These are phyloP conservation scores for Spizellomyces sp. DNA, from an alignment of 192 early-diverging fungal species.

Conservation along the genomic window DNA sequence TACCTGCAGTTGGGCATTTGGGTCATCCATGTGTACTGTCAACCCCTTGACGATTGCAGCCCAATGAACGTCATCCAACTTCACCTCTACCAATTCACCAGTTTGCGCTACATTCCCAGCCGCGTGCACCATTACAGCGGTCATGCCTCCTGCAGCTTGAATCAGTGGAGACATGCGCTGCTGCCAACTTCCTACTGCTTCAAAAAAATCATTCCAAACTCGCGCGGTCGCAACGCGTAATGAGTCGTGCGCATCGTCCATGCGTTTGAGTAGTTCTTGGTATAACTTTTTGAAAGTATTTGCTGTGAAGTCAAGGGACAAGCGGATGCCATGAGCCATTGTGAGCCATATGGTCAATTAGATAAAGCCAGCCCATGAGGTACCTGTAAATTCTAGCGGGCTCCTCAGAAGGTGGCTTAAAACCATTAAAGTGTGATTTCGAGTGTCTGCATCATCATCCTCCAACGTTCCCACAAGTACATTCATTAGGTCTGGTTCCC, in stretches of 20 bases:
- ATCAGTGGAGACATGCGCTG: conserved; percentile 16
- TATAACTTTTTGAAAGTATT: conserved; percentile 50
- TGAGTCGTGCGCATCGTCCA: conserved; percentile 59
- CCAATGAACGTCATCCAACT: conserved; percentile 56
- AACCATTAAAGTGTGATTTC: conserved; percentile 33
- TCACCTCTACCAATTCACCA: conserved; percentile 40
- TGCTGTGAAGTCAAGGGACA: conserved; percentile 18
- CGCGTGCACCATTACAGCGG: conserved; percentile 19
- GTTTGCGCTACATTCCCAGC: conserved; percentile 2
- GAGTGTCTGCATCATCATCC: conserved; percentile 42
- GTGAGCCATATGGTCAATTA: conserved; percentile 2
- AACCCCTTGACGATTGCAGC: conserved; percentile 53
- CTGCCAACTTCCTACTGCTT: conserved; percentile 24
- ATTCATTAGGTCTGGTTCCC: conserved; percentile 30
- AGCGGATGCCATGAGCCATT: background rate
- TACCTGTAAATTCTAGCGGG: background rate
- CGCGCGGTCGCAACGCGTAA: conserved; percentile 43
- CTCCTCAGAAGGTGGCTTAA: no score
- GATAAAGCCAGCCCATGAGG: background rate
- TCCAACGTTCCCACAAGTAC: conserved; percentile 44
- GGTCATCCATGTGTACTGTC: conserved; percentile 61
- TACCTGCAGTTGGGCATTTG: conserved; percentile 46
- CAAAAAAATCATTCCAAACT: conserved; percentile 33
- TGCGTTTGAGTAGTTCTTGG: conserved; percentile 56
- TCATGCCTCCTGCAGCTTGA: conserved; percentile 11